phyloP scores from a whole-genome alignment of 2,329 filamentous ascomycete genomes.

The Botrytis byssoidea region DNA sequence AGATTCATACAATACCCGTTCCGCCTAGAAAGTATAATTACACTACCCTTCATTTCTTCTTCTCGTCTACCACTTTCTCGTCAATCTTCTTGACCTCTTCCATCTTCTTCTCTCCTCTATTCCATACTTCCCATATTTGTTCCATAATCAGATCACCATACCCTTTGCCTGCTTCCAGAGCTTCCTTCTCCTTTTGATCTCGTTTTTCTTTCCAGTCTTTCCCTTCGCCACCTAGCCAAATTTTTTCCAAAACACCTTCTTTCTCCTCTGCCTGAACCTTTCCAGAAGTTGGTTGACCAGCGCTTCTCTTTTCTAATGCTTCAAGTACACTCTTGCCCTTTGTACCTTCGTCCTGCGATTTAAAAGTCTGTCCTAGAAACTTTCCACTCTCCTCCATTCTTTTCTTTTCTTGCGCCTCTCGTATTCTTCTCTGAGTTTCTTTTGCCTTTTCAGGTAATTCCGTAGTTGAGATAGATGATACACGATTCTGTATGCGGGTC shows the following conservation, averaged over 20 bases:
- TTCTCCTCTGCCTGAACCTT: conserved; percentile 20
- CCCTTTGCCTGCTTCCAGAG: conserved; percentile 41
- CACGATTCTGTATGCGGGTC: conserved; percentile 22
- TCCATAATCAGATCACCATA: conserved; percentile 46
- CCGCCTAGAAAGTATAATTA: conserved; percentile 4
- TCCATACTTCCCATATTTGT: conserved; percentile 49
- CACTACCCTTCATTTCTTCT: conserved; percentile 17
- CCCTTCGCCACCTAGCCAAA: conserved; percentile 60
- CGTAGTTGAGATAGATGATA: background rate
- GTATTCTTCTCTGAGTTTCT: conserved; percentile 30
- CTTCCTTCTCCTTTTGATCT: conserved; percentile 37
- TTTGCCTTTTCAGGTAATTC: conserved; percentile 30
- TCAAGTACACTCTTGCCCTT: conserved; percentile 15
- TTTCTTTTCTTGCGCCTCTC: conserved; percentile 28
- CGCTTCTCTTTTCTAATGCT: conserved; percentile 22
- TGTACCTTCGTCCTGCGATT: conserved; percentile 1
- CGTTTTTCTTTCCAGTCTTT: conserved; percentile 40
- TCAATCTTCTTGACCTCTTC: conserved; percentile 32
- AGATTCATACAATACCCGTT: background rate
- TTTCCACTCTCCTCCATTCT: conserved; percentile 22
- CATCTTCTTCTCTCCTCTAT: conserved; percentile 44
- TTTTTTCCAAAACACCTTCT: conserved; percentile 43
- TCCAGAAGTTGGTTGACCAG: conserved; percentile 19
- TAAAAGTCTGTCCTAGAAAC: background rate
- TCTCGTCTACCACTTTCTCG: conserved; percentile 29